A percentile compares a stretch with the other conserved stretches of the same genome.
phyloP scores from a whole-genome alignment of 129 eudicot genomes.

The Arctium lappa region DNA sequence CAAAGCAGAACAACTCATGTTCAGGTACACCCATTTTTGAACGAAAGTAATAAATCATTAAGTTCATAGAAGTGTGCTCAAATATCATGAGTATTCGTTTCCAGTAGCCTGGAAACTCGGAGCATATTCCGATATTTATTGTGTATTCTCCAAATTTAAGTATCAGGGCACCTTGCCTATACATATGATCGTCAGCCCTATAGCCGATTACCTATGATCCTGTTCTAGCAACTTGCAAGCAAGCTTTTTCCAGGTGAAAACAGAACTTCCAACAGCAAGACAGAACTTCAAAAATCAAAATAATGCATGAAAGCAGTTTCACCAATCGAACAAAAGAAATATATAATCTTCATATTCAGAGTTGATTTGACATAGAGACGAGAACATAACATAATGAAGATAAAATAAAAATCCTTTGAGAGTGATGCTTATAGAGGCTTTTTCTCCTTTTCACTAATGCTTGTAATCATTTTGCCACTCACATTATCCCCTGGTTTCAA shows the following conservation, averaged over 20 bases:
- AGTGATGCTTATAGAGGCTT: too few species aligned
- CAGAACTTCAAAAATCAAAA: too few species aligned
- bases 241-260: background rate
- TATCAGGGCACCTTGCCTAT: background rate
- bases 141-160: background rate
- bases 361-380: too few species aligned
- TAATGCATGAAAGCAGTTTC: too few species aligned
- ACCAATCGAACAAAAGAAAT: too few species aligned
- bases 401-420: too few species aligned
- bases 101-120: background rate
- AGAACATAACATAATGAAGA: too few species aligned
- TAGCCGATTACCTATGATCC: background rate
- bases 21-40: background rate
- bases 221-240: background rate
- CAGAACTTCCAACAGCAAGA: too few species aligned
- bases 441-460: too few species aligned
- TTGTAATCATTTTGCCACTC: too few species aligned
- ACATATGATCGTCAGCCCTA: background rate
- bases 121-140: background rate
- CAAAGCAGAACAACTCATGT: slow-evolving; percentile 13
- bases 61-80: background rate
- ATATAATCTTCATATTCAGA: too few species aligned
- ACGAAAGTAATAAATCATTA: background rate
- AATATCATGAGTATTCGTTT: background rate
- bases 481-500: too few species aligned